A percentile compares a stretch with the other conserved stretches of the same genome.
phyloP scores from a whole-genome alignment of 345 rosid species.

The Citrus sp. region DNA sequence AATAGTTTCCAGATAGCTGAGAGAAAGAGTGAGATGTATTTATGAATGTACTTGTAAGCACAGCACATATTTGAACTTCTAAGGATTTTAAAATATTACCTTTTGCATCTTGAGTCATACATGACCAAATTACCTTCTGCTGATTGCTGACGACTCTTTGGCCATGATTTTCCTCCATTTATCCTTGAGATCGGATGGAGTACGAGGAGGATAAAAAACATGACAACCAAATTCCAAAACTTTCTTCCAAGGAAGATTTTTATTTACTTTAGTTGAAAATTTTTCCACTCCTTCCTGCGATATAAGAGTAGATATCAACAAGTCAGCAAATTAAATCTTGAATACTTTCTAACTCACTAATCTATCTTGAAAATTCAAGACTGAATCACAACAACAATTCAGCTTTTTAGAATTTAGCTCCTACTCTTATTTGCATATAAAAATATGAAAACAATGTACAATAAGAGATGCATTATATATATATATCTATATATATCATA shows the following conservation, averaged over 20 bases:
- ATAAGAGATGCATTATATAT: not conserved
- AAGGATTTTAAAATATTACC: not conserved
- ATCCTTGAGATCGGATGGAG: constrained; percentile 71
- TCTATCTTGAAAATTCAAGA: not conserved
- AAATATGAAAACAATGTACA: not conserved
- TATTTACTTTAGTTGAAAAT: constrained; percentile 36
- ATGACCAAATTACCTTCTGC: not conserved
- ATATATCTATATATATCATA: not conserved
- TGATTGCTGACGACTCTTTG: constrained; percentile 7
- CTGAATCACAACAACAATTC: not conserved
- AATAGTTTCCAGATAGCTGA: not conserved
- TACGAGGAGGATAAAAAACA: constrained; percentile 52
- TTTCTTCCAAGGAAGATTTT: constrained; percentile 81
- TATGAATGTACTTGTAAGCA: not conserved
- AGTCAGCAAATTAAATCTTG: not conserved
- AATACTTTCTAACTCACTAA: not conserved
- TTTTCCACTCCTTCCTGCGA: constrained; percentile 63
- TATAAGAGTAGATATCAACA: not conserved
- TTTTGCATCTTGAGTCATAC: not conserved
- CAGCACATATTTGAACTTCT: not conserved
- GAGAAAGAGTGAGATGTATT: not conserved
- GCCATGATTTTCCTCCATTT: constrained; percentile 63
- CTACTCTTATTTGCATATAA: not conserved
- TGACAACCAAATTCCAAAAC: constrained; percentile 61
- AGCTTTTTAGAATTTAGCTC: not conserved